Base-by-base conservation (phyloP, 805 yeast genomes). In the Candida silvicultrix region DNA sequence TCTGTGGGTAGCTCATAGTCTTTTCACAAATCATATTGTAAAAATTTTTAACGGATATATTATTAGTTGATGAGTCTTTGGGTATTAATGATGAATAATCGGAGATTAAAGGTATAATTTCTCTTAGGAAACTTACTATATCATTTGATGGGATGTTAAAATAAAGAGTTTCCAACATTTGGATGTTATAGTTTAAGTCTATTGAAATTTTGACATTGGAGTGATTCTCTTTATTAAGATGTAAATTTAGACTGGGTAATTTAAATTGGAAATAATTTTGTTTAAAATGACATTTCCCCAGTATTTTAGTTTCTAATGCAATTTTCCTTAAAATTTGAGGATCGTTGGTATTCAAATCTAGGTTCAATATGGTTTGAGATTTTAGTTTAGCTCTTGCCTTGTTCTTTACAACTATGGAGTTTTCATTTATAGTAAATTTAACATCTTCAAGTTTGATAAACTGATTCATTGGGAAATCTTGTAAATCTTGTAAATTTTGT, bases 1-100 rank as follows among this genome's bases (percentile, higher is more conserved):
- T 9, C 10, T 5, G 18, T 1, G 56, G 61, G 25, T 63, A 45
- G 0, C 40, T 48, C 9, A 57, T 53, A 1, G 85, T 77, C 44
- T 69, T 60, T 14, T 71, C 67, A 0, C 82, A 72, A 36, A 80
- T 69, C 2, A 71, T 49, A 22, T 72, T 73, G 57, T 81, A 81
- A 51, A 81, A 80, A 14, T 69, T 48, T 34, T 65, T 67, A 1
- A 73, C 58, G 16, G 65, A 60, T 15, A 62, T 23, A 18, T 14
- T 14, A 40, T 22, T 2, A 10, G 20, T 18, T 35, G 32, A 21
- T 21, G 23, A 23, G 25, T 23, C 25, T 6, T 23, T 23, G 25
- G 25, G 25, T 23, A 23, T 23, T 23, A 23, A 6, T 11, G 18
- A 5, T 37, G 19, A n/a, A 14, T 10, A 4, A 5, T 15, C 12